phyloP scores from a whole-genome alignment of 2,329 filamentous ascomycete genomes.

The Paraconiothyrium sp. region DNA sequence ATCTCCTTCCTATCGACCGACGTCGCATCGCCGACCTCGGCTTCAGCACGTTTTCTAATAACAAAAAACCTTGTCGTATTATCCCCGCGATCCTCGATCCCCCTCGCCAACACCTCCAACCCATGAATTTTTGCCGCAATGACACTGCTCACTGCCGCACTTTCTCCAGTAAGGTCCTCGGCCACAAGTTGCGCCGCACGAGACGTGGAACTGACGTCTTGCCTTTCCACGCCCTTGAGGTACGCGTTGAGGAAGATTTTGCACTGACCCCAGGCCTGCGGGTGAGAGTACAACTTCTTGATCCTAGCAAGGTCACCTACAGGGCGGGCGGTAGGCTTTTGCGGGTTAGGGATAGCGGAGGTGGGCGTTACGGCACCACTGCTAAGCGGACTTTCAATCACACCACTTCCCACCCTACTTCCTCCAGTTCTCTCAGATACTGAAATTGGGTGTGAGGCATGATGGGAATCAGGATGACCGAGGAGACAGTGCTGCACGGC shows the following conservation, averaged over 20 bases:
- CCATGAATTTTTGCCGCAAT: conserved; percentile 75
- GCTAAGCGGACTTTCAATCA: conserved; percentile 40
- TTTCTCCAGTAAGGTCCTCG: conserved; percentile 66
- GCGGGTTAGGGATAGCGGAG: conserved; percentile 55
- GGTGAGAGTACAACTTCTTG: conserved; percentile 86
- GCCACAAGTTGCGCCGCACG: conserved; percentile 81
- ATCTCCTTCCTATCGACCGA: neutral
- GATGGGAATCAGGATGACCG: conserved; percentile 53
- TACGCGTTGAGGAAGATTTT: conserved; percentile 74
- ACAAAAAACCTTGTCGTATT: conserved; percentile 85
- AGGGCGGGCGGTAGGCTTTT: conserved; percentile 60
- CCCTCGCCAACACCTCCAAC: conserved; percentile 73
- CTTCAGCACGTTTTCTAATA: neutral
- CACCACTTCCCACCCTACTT: neutral
- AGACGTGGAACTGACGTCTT: conserved; percentile 87
- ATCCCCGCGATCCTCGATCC: conserved; percentile 77
- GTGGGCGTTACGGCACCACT: conserved; percentile 64
- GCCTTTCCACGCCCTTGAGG: conserved; percentile 77
- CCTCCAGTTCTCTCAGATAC: neutral
- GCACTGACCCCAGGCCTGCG: conserved; percentile 95
- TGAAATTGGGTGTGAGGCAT: conserved; percentile 8
- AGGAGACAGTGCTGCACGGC: conserved; percentile 89
- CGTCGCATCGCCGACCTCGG: too few relatives aligned
- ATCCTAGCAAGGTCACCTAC: conserved; percentile 67
- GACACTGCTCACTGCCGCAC: conserved; percentile 80